Conservation (phyloP, 2,329 filamentous ascomycete genomes). For the Colletotrichum sp. region DNA sequence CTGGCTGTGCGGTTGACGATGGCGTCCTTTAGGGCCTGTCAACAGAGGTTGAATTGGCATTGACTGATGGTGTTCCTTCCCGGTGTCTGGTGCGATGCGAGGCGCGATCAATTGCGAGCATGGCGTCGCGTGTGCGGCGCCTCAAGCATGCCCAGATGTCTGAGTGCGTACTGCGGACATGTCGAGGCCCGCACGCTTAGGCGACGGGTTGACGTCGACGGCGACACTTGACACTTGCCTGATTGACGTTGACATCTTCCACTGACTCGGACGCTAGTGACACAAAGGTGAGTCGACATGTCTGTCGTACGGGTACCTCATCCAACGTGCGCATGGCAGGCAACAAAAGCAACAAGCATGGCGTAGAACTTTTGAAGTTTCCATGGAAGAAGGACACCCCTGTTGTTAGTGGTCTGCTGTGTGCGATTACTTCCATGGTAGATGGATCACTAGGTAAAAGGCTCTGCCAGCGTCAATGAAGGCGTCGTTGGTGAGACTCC, state of each 20-base stretch:
- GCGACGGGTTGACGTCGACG: not conserved
- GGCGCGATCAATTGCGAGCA: not conserved
- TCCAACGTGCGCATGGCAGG: not conserved
- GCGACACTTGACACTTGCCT: not conserved
- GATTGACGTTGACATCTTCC: not conserved
- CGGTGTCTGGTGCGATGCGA: not conserved
- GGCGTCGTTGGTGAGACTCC: not conserved
- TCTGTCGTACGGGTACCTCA: not conserved
- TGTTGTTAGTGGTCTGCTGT: not conserved
- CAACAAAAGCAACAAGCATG: slow-evolving; percentile 10
- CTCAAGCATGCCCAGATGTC: not conserved
- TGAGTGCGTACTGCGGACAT: not conserved
- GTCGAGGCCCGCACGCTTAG: not conserved
- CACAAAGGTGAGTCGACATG: slow-evolving; percentile 4
- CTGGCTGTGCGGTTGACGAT: not conserved
- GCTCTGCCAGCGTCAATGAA: not conserved
- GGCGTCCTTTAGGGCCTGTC: not conserved
- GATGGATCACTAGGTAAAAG: not conserved
- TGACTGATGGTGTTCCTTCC: not conserved
- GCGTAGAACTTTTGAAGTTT: not conserved
- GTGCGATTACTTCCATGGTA: not conserved
- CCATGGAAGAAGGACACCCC: not conserved
- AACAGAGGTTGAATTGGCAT: not conserved
- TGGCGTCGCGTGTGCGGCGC: not conserved
- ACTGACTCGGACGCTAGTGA: not conserved